A percentile compares a stretch with the other conserved stretches of the same genome.
These are phyloP conservation scores for Malus fusca DNA, from an alignment of 306 rosid species.

Conservation along the genomic window DNA sequence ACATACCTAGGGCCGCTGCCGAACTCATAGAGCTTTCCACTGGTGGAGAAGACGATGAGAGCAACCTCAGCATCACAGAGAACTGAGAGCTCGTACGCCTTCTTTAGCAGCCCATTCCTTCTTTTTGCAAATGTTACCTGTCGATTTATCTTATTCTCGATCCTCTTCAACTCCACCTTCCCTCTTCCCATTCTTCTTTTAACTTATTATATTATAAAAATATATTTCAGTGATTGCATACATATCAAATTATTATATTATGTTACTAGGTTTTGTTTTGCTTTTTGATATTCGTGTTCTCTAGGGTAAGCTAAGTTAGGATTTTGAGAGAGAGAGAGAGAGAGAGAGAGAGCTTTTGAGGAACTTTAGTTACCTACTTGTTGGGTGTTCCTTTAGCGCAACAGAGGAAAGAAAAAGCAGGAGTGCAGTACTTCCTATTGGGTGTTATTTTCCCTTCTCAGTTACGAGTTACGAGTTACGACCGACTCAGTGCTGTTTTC, in stretches of 20 bases:
- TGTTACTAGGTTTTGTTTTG: not conserved
- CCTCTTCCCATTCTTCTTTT: slow-evolving; percentile 62
- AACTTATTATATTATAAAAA: not conserved
- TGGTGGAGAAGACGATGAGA: slow-evolving; percentile 67
- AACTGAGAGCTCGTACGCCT: slow-evolving; percentile 79
- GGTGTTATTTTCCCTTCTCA: not conserved
- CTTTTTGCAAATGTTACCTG: slow-evolving; percentile 87
- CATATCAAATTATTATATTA: not conserved
- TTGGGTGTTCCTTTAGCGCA: not conserved
- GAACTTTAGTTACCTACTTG: not conserved
- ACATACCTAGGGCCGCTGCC: slow-evolving; percentile 56
- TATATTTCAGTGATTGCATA: not conserved
- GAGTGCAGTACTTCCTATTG: not conserved
- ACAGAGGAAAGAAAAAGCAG: not conserved
- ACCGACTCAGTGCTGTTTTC: not conserved
- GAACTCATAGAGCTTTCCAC: slow-evolving; percentile 80
- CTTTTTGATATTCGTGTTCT: not conserved
- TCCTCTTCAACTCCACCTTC: slow-evolving; percentile 79
- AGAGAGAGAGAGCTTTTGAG: not conserved
- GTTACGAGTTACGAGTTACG: not conserved
- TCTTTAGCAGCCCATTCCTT: slow-evolving; percentile 67
- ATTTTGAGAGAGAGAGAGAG: not conserved
- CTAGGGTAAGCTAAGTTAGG: not conserved
- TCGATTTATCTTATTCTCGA: slow-evolving; percentile 74
- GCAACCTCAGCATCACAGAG: slow-evolving; percentile 87